A percentile compares a stretch with the other conserved stretches of the same genome.
phyloP scores from a whole-genome alignment of 2,329 filamentous ascomycete species.

The Alternaria conjuncta region DNA sequence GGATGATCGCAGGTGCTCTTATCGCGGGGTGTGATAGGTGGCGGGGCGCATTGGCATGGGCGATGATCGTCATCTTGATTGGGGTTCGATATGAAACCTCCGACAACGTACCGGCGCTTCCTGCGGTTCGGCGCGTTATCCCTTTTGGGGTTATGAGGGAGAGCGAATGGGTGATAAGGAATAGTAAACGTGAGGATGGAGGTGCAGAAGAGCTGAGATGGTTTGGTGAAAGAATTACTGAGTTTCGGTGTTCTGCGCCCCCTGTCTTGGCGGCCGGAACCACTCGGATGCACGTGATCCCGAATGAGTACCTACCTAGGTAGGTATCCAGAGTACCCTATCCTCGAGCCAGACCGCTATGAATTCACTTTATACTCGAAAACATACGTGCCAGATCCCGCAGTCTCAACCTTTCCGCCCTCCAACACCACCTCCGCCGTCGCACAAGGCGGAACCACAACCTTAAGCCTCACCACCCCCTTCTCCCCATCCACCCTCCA shows the following conservation, averaged over 20 bases:
- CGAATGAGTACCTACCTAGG: background rate
- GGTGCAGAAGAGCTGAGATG: background rate
- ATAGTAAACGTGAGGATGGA: conserved; percentile 28
- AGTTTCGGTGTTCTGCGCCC: background rate
- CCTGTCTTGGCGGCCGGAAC: background rate
- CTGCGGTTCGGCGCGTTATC: conserved; percentile 25
- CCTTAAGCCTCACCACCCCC: background rate
- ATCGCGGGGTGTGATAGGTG: conserved; percentile 38
- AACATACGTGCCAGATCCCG: background rate
- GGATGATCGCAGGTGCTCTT: conserved; percentile 32
- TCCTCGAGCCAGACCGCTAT: background rate
- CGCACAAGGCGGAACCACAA: background rate
- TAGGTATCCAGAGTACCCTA: background rate
- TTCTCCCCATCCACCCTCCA: background rate
- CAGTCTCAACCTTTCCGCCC: background rate
- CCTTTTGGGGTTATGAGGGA: conserved; percentile 16
- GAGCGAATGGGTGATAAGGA: conserved; percentile 29
- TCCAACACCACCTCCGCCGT: background rate
- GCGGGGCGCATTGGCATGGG: conserved; percentile 15
- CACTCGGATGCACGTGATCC: background rate
- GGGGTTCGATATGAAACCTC: conserved; percentile 28
- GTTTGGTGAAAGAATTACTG: background rate
- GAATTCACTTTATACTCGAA: background rate
- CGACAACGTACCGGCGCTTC: conserved; percentile 18
- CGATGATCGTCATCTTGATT: conserved; percentile 34